Percentiles rank a stretch among this genome's conserved stretches.
phyloP scores from a whole-genome alignment of 1,284 basidiomycete species.

The Cryptococcus wingfieldii region DNA sequence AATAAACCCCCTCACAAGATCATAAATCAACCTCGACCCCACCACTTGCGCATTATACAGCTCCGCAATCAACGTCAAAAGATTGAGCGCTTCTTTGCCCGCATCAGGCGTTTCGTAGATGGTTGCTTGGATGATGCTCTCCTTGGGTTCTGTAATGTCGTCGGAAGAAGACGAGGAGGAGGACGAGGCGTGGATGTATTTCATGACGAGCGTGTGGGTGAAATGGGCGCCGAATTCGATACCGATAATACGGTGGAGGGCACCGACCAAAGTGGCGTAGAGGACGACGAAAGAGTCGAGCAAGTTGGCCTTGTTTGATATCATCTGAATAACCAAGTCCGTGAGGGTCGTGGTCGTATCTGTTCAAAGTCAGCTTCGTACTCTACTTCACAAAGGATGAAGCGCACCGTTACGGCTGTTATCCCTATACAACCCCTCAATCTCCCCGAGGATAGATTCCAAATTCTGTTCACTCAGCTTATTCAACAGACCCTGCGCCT shows the following conservation, averaged over 20 bases:
- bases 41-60: constrained; percentile 95
- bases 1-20: constrained; percentile 77
- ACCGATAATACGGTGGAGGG: constrained; percentile 78
- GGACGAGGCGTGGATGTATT: constrained; percentile 58
- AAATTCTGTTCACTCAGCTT: constrained; percentile 92
- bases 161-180: constrained; percentile 1
- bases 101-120: constrained; percentile 40
- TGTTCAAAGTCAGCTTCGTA: constrained; percentile 31
- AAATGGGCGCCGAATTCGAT: constrained; percentile 89
- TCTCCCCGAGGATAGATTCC: constrained; percentile 66
- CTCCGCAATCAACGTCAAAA: constrained; percentile 82
- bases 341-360: constrained; percentile 81
- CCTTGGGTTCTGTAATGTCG: not conserved
- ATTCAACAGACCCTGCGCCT: constrained; percentile 84
- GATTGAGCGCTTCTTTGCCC: constrained; percentile 84
- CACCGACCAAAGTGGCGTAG: constrained; percentile 81
- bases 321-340: constrained; percentile 72
- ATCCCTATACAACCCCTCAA: constrained; percentile 74
- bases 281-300: constrained; percentile 89
- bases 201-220: constrained; percentile 62
- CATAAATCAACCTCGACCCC: constrained; percentile 81
- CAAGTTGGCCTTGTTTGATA: constrained; percentile 74
- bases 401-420: constrained; percentile 71
- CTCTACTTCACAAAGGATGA: not conserved
- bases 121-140: constrained; percentile 18